phyloP scores from a whole-genome alignment of 2,329 filamentous ascomycete species.

The Fusarium albidum region DNA sequence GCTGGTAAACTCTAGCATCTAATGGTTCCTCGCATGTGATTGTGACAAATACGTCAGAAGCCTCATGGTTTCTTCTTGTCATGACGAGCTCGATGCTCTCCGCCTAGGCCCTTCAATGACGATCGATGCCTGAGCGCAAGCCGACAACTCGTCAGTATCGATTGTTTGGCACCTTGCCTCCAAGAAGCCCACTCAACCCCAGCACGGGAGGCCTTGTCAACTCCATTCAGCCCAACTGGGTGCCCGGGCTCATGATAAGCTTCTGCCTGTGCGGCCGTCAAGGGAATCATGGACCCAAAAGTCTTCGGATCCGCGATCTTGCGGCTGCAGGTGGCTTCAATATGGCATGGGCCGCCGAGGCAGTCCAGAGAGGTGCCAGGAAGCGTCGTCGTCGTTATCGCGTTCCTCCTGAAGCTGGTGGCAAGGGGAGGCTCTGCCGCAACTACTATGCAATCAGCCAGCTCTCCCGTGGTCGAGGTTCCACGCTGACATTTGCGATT shows the following conservation, averaged over 20 bases:
- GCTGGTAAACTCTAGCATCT: conserved; percentile 2
- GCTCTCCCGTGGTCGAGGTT: conserved; percentile 1
- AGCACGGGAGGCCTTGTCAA: conserved; percentile 8
- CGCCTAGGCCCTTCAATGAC: too few relatives aligned
- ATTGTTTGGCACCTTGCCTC: conserved; percentile 3
- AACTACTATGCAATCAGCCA: background rate
- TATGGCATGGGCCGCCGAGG: background rate
- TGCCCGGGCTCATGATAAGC: conserved; percentile 16
- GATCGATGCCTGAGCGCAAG: background rate
- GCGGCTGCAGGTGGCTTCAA: conserved; percentile 1
- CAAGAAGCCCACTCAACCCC: conserved; percentile 12
- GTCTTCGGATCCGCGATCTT: conserved; percentile 1
- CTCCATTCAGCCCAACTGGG: conserved; percentile 8
- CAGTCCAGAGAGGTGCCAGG: background rate
- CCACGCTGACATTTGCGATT: background rate
- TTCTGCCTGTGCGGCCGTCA: conserved; percentile 2
- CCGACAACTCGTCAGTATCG: conserved; percentile 2
- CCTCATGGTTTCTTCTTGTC: background rate
- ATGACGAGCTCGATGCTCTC: too few relatives aligned
- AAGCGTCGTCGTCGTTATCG: conserved; percentile 11
- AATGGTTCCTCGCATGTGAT: conserved; percentile 17
- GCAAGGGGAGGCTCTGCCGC: conserved; percentile 3
- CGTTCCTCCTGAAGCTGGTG: conserved; percentile 5
- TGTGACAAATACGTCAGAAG: conserved; percentile 12
- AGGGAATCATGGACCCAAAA: background rate